Evolutionary conservation across 108 stramenopile species (phyloP).

Genomic region (Skeletonema grethae): DNA sequence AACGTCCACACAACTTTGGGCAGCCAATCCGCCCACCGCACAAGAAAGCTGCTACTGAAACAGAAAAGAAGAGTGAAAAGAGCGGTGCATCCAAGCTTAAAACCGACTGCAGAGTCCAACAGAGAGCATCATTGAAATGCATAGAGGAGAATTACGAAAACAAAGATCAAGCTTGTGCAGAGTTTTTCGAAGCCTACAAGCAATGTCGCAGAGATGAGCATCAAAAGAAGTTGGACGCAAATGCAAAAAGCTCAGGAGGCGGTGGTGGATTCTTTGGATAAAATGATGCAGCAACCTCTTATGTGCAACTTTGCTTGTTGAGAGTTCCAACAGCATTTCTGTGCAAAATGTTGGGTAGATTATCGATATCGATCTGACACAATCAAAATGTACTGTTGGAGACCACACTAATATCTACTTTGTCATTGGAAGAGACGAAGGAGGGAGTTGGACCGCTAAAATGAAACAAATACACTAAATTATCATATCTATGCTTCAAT

Average conservation of each 20-base stretch:
- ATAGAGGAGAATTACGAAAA: slow-evolving; percentile 80
- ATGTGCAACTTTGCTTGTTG: not conserved
- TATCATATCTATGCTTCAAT: slow-evolving; percentile 13
- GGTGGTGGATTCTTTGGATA: not conserved
- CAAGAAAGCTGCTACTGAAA: not conserved
- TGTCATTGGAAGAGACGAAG: not conserved
- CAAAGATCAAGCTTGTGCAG: slow-evolving; percentile 59
- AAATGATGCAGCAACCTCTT: not conserved
- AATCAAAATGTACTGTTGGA: not conserved
- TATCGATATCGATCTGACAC: not conserved
- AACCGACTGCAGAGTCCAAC: slow-evolving; percentile 75
- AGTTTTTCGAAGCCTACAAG: slow-evolving; percentile 78
- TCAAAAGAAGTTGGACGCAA: slow-evolving; percentile 61
- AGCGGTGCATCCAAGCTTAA: slow-evolving; percentile 52
- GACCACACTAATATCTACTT: not conserved
- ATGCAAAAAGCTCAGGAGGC: slow-evolving; percentile 34
- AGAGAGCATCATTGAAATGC: slow-evolving; percentile 64
- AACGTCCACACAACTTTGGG: slow-evolving; percentile 44
- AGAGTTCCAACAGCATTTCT: not conserved
- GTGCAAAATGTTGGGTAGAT: not conserved
- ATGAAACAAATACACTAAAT: slow-evolving; percentile 1
- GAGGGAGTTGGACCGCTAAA: not conserved
- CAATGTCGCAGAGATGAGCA: slow-evolving; percentile 75
- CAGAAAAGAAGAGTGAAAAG: slow-evolving; percentile 4
- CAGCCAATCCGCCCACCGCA: slow-evolving; percentile 32